Evolutionary conservation across 345 rosid genomes (phyloP).

Genomic region (Excoecaria agallocha): DNA sequence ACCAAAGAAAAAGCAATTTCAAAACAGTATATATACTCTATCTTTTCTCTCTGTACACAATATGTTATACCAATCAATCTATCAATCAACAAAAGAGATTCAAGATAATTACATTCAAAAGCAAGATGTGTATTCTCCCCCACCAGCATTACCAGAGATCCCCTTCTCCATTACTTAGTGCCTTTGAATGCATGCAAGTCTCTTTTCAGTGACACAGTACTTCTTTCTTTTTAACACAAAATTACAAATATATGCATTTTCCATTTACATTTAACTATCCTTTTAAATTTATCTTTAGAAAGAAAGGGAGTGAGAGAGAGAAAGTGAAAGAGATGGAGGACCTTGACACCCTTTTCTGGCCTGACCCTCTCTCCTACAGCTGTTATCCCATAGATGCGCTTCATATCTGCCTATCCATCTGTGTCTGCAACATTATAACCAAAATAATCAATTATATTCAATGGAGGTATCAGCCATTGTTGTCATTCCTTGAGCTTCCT

Average conservation of each 20-base stretch:
- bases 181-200: constrained; percentile 37
- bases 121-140: background rate
- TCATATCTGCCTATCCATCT: constrained; percentile 98
- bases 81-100: constrained; percentile 49
- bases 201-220: constrained; percentile 30
- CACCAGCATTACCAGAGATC: background rate
- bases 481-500: constrained; percentile 42
- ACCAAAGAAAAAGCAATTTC: constrained; percentile 1
- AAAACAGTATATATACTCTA: background rate
- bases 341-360: constrained; percentile 99
- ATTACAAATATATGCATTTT: background rate
- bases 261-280: background rate
- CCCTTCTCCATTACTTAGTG: constrained; percentile 3
- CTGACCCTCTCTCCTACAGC: constrained; percentile 98
- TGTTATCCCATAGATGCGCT: constrained; percentile 99
- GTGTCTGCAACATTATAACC: constrained; percentile 57
- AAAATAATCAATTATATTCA: background rate
- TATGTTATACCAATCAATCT: constrained; percentile 18
- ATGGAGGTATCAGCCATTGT: constrained; percentile 50
- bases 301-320: background rate
- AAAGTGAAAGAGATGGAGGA: constrained; percentile 17
- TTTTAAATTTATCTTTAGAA: background rate
- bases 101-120: background rate
- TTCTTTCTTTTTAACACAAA: background rate
- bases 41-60: background rate